These are phyloP conservation scores for Candida xiaguanensis DNA, from an alignment of 805 yeast genomes.

Conservation along the genomic window DNA sequence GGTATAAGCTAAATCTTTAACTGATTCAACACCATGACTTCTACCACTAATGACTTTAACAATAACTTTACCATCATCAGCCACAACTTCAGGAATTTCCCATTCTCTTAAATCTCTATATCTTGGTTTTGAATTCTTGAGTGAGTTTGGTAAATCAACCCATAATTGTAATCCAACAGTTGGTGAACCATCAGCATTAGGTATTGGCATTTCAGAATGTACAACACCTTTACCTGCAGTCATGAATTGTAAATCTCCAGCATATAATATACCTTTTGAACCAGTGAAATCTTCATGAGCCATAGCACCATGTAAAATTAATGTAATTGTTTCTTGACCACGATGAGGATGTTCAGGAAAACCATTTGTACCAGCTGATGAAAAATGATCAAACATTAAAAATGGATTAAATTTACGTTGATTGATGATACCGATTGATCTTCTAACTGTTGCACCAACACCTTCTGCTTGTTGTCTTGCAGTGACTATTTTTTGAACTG, in stretches of 20 bases:
- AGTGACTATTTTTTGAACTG: slow-evolving; percentile 26
- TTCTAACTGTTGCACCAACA: slow-evolving; percentile 80
- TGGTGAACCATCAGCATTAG: slow-evolving; percentile 45
- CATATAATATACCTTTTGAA: slow-evolving; percentile 65
- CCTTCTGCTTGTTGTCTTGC: slow-evolving; percentile 81
- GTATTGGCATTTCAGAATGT: slow-evolving; percentile 82
- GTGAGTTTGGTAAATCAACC: slow-evolving; percentile 72
- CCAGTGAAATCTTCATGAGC: slow-evolving; percentile 75
- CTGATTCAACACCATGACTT: slow-evolving; percentile 70
- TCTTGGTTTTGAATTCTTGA: slow-evolving; percentile 65
- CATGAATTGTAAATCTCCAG: slow-evolving; percentile 91
- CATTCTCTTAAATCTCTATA: slow-evolving; percentile 70
- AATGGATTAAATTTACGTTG: slow-evolving; percentile 80
- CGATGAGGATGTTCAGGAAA: slow-evolving; percentile 41
- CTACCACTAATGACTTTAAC: slow-evolving; percentile 77
- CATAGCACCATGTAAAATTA: slow-evolving; percentile 30
- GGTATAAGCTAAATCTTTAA: slow-evolving; percentile 73
- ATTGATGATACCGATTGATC: slow-evolving; percentile 68
- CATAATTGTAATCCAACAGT: slow-evolving; percentile 75
- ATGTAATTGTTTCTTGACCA: slow-evolving; percentile 38
- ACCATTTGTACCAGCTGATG: slow-evolving; percentile 61
- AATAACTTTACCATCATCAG: slow-evolving; percentile 56
- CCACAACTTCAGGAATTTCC: slow-evolving; percentile 69
- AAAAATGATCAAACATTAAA: slow-evolving; percentile 75
- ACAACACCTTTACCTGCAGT: slow-evolving; percentile 88